Conservation (phyloP, 768 basidiomycete genomes). For the Russula earlei region DNA sequence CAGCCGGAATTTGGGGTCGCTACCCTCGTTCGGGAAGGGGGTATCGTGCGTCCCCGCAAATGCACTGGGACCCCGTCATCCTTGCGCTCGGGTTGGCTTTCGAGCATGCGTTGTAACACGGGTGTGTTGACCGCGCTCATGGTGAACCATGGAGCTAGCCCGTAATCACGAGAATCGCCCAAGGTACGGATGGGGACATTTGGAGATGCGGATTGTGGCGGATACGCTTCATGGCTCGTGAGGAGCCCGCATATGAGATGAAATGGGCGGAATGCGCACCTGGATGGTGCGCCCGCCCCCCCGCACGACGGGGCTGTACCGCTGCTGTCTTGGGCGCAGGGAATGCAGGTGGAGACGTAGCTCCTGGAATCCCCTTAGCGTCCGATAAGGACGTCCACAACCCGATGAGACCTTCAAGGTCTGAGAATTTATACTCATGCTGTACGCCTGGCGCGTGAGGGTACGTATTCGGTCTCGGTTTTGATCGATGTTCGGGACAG, state of each 20-base stretch:
- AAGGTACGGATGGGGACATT: constrained; percentile 17
- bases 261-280: constrained; percentile 7
- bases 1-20: not conserved
- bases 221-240: constrained; percentile 12
- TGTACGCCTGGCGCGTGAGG: constrained; percentile 19
- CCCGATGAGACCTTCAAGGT: constrained; percentile 12
- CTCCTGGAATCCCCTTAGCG: not conserved
- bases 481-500: not conserved
- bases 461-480: constrained; percentile 4
- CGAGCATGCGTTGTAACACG: constrained; percentile 6
- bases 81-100: constrained; percentile 1
- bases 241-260: not conserved
- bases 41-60: constrained; percentile 4
- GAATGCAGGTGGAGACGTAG: not conserved
- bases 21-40: not conserved
- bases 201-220: constrained; percentile 4
- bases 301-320: not conserved
- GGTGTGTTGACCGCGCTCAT: constrained; percentile 15
- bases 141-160: constrained; percentile 18
- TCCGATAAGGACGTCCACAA: constrained; percentile 9
- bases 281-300: constrained; percentile 13
- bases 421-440: constrained; percentile 11
- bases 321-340: not conserved
- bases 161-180: constrained; percentile 11
- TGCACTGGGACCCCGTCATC: constrained; percentile 10